A percentile compares a stretch with the other conserved stretches of the same genome.
Evolutionary conservation across 2,329 filamentous ascomycete genomes (phyloP).

Genomic region (Penicillium capsulatum): DNA sequence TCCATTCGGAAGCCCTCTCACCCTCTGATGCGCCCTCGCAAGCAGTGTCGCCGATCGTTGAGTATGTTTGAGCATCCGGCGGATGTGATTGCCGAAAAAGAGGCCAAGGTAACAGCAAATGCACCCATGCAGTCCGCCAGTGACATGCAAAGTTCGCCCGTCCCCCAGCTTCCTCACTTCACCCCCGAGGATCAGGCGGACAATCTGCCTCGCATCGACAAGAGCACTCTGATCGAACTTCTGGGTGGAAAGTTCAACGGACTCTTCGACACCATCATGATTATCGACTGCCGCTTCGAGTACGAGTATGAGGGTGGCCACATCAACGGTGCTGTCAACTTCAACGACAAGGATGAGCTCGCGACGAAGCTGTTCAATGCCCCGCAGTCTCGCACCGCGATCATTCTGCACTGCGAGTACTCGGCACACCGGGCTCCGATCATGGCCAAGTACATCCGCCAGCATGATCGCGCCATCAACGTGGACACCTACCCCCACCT

Average conservation of each 20-base stretch:
- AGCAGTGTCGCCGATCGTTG: conserved; percentile 83
- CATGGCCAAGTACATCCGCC: conserved; percentile 91
- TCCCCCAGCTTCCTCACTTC: conserved; percentile 78
- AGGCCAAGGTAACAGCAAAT: conserved; percentile 54
- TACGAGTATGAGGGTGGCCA: conserved; percentile 98
- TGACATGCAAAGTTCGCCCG: conserved; percentile 74
- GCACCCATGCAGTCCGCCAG: conserved; percentile 68
- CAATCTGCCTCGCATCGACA: conserved; percentile 80
- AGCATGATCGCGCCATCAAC: conserved; percentile 81
- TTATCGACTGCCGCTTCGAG: conserved; percentile 97
- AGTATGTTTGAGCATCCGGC: conserved; percentile 97
- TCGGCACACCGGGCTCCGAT: conserved; percentile 92
- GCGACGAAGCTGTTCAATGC: conserved; percentile 72
- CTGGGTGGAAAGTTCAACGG: conserved; percentile 78
- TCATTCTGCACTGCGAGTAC: conserved; percentile 98
- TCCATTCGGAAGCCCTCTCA: conserved; percentile 71
- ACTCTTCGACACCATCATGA: conserved; percentile 72
- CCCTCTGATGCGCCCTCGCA: conserved; percentile 70
- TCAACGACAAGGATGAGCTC: conserved; percentile 90
- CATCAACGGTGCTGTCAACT: conserved; percentile 89
- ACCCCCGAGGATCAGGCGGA: conserved; percentile 74
- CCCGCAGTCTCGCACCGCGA: conserved; percentile 66
- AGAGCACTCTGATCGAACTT: conserved; percentile 76
- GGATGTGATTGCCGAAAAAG: conserved; percentile 78
- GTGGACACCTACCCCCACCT: conserved; percentile 79